Evolutionary conservation across 2,329 filamentous ascomycete species (phyloP).

Genomic region (Apiospora marii): DNA sequence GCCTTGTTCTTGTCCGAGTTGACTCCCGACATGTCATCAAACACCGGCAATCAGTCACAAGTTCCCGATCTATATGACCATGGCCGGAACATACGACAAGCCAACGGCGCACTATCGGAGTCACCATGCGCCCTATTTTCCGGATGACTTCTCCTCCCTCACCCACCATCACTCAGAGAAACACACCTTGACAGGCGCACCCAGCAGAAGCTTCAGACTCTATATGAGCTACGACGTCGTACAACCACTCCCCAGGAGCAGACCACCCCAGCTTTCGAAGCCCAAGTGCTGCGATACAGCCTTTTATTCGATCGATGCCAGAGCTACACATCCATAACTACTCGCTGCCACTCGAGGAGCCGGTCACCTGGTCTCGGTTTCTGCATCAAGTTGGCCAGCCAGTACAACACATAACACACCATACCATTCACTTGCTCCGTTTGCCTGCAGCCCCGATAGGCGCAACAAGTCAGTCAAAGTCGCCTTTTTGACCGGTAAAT

Average conservation of each 20-base stretch:
- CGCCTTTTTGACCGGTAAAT: not conserved
- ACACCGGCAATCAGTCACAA: constrained; percentile 10
- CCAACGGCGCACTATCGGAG: not conserved
- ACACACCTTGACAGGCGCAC: not conserved
- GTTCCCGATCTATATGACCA: not conserved
- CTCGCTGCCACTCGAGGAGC: not conserved
- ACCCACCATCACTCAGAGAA: not conserved
- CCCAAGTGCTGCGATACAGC: not conserved
- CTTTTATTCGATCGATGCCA: not conserved
- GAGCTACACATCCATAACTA: not conserved
- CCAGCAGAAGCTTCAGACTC: not conserved
- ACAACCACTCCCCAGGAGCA: not conserved
- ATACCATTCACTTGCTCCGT: not conserved
- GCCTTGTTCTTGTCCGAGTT: not conserved
- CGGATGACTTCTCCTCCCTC: not conserved
- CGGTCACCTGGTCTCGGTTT: not conserved
- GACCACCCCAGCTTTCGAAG: not conserved
- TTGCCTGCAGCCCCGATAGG: not conserved
- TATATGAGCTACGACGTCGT: constrained; percentile 16
- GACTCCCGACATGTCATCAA: not conserved
- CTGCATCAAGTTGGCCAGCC: not conserved
- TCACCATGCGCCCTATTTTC: not conserved
- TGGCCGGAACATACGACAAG: not conserved
- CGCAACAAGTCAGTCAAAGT: not conserved
- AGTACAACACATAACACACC: not conserved